Evolutionary conservation across 2,329 filamentous ascomycete species (phyloP).

Genomic region (Chaetothyriales sp.): DNA sequence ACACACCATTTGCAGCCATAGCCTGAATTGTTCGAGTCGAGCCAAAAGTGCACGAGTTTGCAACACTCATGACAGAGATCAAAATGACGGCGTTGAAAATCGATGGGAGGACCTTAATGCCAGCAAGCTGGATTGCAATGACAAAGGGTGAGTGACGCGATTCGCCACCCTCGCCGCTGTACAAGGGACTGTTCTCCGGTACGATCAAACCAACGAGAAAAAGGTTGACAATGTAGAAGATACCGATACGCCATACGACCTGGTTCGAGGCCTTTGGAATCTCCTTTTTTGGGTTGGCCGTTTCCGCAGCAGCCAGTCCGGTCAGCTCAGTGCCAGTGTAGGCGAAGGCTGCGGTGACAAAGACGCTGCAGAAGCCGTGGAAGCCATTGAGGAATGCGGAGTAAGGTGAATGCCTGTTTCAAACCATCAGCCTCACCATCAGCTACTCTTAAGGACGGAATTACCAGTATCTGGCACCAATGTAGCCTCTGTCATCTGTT

Average conservation of each 20-base stretch:
- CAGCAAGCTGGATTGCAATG: slow-evolving; percentile 74
- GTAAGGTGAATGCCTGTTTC: slow-evolving; percentile 44
- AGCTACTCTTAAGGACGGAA: slow-evolving; percentile 42
- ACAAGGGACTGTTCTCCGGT: slow-evolving; percentile 34
- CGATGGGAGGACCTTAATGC: slow-evolving; percentile 66
- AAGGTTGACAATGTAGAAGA: slow-evolving; percentile 80
- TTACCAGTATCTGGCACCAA: slow-evolving; percentile 28
- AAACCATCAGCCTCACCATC: slow-evolving; percentile 35
- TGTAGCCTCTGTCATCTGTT: slow-evolving; percentile 13
- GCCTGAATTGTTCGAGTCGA: slow-evolving; percentile 82
- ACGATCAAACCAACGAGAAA: slow-evolving; percentile 72
- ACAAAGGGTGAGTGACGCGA: slow-evolving; percentile 78
- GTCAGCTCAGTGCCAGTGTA: slow-evolving; percentile 51
- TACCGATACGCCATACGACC: slow-evolving; percentile 78
- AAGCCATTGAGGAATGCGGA: slow-evolving; percentile 52
- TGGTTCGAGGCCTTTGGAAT: slow-evolving; percentile 81
- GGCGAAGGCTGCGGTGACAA: slow-evolving; percentile 50
- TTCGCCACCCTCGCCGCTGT: slow-evolving; percentile 50
- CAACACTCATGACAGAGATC: slow-evolving; percentile 76
- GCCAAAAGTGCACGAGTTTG: slow-evolving; percentile 82
- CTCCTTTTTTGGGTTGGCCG: slow-evolving; percentile 48
- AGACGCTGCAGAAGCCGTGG: slow-evolving; percentile 50
- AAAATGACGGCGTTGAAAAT: slow-evolving; percentile 94
- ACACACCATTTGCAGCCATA: slow-evolving; percentile 60
- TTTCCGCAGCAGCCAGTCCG: slow-evolving; percentile 47